Evolutionary conservation across 2,329 filamentous ascomycete genomes (phyloP), one percentile per base, ranked within the genome.

Genomic region (Sporothrix pseudoabietina): DNA sequence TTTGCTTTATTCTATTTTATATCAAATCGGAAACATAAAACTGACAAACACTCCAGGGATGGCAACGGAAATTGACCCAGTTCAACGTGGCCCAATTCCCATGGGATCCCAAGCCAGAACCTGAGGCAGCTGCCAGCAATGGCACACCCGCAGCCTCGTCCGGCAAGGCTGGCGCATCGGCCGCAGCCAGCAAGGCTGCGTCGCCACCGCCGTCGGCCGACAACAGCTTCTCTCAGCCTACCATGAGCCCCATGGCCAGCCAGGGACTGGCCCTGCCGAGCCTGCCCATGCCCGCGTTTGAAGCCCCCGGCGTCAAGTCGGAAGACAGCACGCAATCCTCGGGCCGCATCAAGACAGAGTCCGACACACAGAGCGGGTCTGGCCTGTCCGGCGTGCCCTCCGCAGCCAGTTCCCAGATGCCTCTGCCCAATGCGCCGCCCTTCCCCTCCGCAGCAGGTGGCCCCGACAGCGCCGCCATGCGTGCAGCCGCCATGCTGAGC

Each of bases 51-150:
- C 66, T 39, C 75, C 80, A 98, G 94, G 93, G 91, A 84, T 99
- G 96, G 96, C 94, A 98, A 85, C 87, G 91, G 78, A 98, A 97
- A 83, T 87, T 99, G 49, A 92, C 94, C 0, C 89, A 90, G 77
- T 90, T 97, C 77, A 90, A 92, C 77, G 91, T 98, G 75, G 96
- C 96, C 74, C 86, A 89, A 73, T 98, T 98, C 81, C 95, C 96
- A 12, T 99, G 96, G 96, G 96, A 99, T 80, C 95, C 96, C 59
- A 91, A 92, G 80, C 91, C 92, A 69, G 90, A 92, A 71, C 87
- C 83, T 77, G 78, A 71, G 32, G 78, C 78, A 81, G 74, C 80
- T 83, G 73, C 81, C 82, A 76, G 69, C 82, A 76, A 52, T 35
- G 66, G 61, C 72, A 44, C n/a, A 8, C 32, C 69, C 14, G 26